A percentile compares a stretch with the other conserved stretches of the same genome.
These are phyloP conservation scores for Trametes cubensis DNA, from an alignment of 768 basidiomycete species.

Conservation along the genomic window DNA sequence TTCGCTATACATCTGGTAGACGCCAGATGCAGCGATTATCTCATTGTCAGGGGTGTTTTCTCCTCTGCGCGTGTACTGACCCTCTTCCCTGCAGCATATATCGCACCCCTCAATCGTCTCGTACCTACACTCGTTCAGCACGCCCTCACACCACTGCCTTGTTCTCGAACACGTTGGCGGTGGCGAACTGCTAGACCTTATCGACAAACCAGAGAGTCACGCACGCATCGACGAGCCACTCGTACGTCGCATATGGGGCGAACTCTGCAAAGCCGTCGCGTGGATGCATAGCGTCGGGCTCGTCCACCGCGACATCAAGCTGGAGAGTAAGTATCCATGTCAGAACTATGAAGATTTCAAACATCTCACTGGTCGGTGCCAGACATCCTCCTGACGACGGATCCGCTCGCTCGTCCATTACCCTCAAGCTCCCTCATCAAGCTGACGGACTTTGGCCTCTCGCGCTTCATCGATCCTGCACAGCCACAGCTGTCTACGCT, in stretches of 20 bases:
- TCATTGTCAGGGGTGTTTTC: neutral
- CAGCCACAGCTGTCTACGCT: constrained; percentile 70
- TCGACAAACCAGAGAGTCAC: constrained; percentile 54
- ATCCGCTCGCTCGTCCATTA: constrained; percentile 39
- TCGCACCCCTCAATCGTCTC: constrained; percentile 81
- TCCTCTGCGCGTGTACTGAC: constrained; percentile 12
- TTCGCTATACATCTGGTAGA: too few species aligned
- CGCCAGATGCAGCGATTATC: neutral
- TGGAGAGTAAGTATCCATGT: constrained; percentile 56
- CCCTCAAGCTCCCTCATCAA: constrained; percentile 67
- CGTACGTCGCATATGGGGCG: constrained; percentile 70
- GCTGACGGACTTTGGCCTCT: constrained; percentile 88
- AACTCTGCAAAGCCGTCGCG: constrained; percentile 74
- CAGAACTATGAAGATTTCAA: neutral
- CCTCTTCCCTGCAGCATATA: constrained; percentile 54
- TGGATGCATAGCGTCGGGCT: constrained; percentile 88
- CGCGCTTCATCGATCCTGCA: constrained; percentile 74
- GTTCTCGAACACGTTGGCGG: constrained; percentile 77
- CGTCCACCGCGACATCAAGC: constrained; percentile 91
- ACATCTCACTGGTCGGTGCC: neutral
- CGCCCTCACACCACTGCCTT: constrained; percentile 72
- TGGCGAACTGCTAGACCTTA: constrained; percentile 79
- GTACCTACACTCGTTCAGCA: constrained; percentile 70
- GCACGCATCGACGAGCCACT: constrained; percentile 46
- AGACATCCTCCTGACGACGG: constrained; percentile 78